These are phyloP conservation scores for Cornus florida DNA, from an alignment of 148 eudicot species.

Conservation along the genomic window DNA sequence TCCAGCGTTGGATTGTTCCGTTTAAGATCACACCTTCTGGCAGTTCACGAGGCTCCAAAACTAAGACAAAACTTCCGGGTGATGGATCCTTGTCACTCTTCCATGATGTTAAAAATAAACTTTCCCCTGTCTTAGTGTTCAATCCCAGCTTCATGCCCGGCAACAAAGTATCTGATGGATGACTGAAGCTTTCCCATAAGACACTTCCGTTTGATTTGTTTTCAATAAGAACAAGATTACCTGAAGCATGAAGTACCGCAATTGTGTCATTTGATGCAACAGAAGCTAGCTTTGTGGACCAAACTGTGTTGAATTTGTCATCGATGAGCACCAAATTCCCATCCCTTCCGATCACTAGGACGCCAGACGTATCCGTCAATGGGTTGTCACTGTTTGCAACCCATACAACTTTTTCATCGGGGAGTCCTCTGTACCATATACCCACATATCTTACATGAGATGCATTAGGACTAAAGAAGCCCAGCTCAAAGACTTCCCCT, in stretches of 20 bases:
- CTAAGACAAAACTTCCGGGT: not conserved
- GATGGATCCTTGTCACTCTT: not conserved
- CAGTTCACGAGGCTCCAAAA: not conserved
- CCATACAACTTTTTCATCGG: not conserved
- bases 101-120: not conserved
- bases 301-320: not conserved
- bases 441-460: not conserved
- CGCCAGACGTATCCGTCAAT: not conserved
- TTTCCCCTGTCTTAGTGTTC: not conserved
- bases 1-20: no score
- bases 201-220: not conserved
- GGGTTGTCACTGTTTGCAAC: not conserved
- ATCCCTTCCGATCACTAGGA: not conserved
- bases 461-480: not conserved
- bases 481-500: not conserved
- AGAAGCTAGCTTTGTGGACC: not conserved
- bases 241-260: not conserved
- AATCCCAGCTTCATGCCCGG: not conserved
- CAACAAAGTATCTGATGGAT: not conserved
- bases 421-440: not conserved
- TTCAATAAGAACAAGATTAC: not conserved
- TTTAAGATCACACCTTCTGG: not conserved
- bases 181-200: not conserved
- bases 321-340: not conserved
- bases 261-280: not conserved